A percentile compares a stretch with the other conserved stretches of the same genome.
These are phyloP conservation scores for Neurospora africana DNA, from an alignment of 495 filamentous ascomycete genomes.

Conservation along the genomic window DNA sequence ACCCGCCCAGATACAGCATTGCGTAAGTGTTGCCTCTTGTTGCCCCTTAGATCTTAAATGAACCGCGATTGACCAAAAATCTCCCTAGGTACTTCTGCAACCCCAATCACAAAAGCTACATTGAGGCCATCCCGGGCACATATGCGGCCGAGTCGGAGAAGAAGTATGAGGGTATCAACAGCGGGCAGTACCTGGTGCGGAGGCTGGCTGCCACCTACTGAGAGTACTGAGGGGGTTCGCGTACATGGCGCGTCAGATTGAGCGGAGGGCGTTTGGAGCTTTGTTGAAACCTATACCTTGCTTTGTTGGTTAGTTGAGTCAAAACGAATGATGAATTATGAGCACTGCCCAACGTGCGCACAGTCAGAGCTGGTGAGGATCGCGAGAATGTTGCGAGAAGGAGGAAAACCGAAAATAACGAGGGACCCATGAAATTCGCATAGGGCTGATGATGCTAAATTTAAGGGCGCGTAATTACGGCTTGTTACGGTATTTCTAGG, in stretches of 20 bases:
- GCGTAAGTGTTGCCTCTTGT: conserved; percentile 36
- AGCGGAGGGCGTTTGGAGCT: background rate
- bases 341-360: background rate
- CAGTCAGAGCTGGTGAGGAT: background rate
- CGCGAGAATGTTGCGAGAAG: background rate
- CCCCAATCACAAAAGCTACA: conserved; percentile 65
- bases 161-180: conserved; percentile 71
- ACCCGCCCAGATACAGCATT: conserved; percentile 58
- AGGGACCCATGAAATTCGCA: background rate
- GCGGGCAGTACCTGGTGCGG: conserved; percentile 74
- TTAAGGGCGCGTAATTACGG: background rate
- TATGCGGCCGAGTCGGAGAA: conserved; percentile 56
- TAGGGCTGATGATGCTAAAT: background rate
- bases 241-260: background rate
- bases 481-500: background rate
- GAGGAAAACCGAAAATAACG: background rate
- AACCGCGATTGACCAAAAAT: conserved; percentile 4
- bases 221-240: background rate
- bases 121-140: conserved; percentile 83
- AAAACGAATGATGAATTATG: background rate
- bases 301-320: background rate
- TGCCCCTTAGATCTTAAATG: background rate
- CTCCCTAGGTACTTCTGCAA: conserved; percentile 71
- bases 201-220: conserved; percentile 65
- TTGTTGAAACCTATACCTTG: background rate